Evolutionary conservation across 805 yeast species (phyloP), one percentile per base, ranked within the genome.

Genomic region (Saccharomycopsis selenospora): DNA sequence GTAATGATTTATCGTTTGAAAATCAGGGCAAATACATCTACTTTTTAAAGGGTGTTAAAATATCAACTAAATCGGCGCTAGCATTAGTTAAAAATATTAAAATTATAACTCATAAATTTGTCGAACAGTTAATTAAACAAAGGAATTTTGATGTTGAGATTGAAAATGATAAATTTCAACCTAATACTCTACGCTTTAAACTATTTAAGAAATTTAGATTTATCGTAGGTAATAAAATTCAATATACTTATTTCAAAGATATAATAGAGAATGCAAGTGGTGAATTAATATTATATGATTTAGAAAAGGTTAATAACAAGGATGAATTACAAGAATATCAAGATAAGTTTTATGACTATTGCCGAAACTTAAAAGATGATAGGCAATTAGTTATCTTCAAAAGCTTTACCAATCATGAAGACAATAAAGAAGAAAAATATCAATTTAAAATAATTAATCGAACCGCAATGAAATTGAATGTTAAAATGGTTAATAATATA

Each of bases 191-290:
- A 8, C 17, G 53, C 7, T 13, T 14, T 17, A 11, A 17, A 1
- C 11, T 50, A 10, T 50, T 50, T 38, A n/a, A 13, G 18, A 24
- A 33, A 8, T 20, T 40, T n/a, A 11, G 24, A 23, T 28, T 50
- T 18, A 36, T 50, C 18, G 33, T 46, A 10, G 20, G 46, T 20
- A 42, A 26, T 18, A 25, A 36, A 6, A n/a, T 23, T 3, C 53
- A 50, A 27, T 43, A 11, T 24, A 30, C 30, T 22, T n/a, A 26
- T 11, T 30, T 50, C 38, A 33, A 30, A 28, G 41, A 38, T 8
- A 29, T 40, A 2, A 44, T 50, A 24, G 48, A 43, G 23, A 23
- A 29, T 4, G 50, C 46, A 24, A 40, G 45, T 8, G 53, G 53
- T 25, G 10, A 24, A 13, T 13, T 41, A 20, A 7, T 11, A 3